phyloP scores from a whole-genome alignment of 2,329 filamentous ascomycete species.

The Fusarium marasasianum region DNA sequence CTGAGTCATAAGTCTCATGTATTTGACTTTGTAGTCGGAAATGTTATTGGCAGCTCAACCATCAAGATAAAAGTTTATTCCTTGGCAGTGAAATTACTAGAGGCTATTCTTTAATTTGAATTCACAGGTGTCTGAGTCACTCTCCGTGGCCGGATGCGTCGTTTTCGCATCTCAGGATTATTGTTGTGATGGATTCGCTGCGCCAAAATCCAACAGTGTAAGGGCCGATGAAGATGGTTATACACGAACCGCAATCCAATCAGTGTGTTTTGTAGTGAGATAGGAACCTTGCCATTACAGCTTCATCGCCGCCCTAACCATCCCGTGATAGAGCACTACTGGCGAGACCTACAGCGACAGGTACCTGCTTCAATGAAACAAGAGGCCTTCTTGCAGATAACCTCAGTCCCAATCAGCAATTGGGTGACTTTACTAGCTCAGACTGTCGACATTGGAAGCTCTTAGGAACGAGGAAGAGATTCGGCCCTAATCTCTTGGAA shows the following conservation, averaged over 20 bases:
- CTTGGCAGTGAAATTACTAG: rapidly evolving
- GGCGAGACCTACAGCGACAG: neutral
- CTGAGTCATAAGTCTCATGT: neutral
- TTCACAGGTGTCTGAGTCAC: rapidly evolving
- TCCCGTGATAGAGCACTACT: neutral
- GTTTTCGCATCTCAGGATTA: neutral
- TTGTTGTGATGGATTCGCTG: rapidly evolving
- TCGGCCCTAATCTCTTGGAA: rapidly evolving
- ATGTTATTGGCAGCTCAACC: neutral
- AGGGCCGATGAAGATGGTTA: neutral
- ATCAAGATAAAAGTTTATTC: neutral
- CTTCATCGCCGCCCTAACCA: too few species aligned
- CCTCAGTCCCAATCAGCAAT: neutral
- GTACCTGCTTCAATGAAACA: neutral
- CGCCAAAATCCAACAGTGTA: neutral
- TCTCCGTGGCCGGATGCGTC: neutral
- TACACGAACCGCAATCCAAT: rapidly evolving
- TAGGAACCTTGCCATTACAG: too few species aligned
- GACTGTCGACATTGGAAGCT: neutral
- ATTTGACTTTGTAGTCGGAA: neutral
- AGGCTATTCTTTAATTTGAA: neutral
- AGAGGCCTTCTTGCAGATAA: rapidly evolving
- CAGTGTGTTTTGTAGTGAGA: neutral
- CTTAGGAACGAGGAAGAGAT: neutral
- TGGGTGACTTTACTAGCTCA: neutral